Conservation (phyloP, 2,329 filamentous ascomycete genomes). For the Plectosphaerella sp. region DNA sequence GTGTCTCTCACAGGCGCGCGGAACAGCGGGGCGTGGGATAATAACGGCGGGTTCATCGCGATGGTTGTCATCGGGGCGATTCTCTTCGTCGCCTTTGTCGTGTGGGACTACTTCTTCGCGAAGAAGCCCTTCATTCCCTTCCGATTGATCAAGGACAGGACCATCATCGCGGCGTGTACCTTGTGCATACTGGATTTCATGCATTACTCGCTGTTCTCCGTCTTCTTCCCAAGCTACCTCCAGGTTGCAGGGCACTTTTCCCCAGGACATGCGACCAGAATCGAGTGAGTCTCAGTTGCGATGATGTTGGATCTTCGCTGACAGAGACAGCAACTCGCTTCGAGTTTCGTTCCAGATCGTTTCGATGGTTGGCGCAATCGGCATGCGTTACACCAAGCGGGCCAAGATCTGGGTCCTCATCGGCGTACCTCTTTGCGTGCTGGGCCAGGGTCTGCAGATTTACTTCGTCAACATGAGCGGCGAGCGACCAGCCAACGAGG, state of each 20-base stretch:
- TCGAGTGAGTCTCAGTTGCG: constrained; percentile 28
- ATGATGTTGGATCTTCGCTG: constrained; percentile 14
- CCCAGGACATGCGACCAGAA: constrained; percentile 29
- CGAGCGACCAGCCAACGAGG: constrained; percentile 21
- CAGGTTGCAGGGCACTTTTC: constrained; percentile 32
- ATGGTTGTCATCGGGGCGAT: constrained; percentile 26
- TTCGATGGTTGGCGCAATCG: constrained; percentile 24
- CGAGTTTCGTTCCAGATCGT: constrained; percentile 30
- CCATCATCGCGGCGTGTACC: constrained; percentile 29
- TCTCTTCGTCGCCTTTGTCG: constrained; percentile 18
- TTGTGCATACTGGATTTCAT: constrained; percentile 18
- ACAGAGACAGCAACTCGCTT: constrained; percentile 21
- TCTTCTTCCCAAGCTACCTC: constrained; percentile 35
- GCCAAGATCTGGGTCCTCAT: constrained; percentile 24
- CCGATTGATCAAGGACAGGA: constrained; percentile 27
- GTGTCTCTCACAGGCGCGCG: constrained; percentile 29
- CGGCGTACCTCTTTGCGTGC: constrained; percentile 26
- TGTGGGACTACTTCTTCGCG: constrained; percentile 33
- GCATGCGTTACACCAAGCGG: constrained; percentile 30
- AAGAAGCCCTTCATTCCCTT: constrained; percentile 31
- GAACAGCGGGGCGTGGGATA: constrained; percentile 22
- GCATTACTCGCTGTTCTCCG: constrained; percentile 30
- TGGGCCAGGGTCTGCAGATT: constrained; percentile 27
- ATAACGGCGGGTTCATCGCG: constrained; percentile 26
- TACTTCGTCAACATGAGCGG: constrained; percentile 21